Conservation (phyloP, 2,329 filamentous ascomycete species). For the Helotiales sp. region DNA sequence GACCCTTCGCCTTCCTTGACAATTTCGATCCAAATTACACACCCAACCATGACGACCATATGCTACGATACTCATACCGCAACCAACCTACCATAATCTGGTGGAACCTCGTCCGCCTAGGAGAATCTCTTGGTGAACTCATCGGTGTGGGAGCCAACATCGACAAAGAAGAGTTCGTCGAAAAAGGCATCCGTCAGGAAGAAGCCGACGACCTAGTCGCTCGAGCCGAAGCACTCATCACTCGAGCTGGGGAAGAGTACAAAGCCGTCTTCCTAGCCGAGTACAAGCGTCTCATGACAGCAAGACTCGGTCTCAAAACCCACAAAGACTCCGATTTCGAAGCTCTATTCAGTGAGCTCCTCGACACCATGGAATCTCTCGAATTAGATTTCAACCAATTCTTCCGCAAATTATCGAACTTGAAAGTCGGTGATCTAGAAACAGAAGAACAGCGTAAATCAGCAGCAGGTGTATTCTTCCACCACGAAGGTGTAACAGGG, state of each 20-base stretch:
- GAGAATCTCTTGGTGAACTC: constrained; percentile 84
- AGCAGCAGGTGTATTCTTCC: constrained; percentile 76
- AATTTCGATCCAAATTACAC: constrained; percentile 95
- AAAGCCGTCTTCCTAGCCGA: constrained; percentile 84
- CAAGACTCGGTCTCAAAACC: constrained; percentile 72
- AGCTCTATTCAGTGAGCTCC: constrained; percentile 73
- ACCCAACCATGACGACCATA: constrained; percentile 91
- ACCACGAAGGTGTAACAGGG: constrained; percentile 66
- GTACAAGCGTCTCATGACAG: constrained; percentile 83
- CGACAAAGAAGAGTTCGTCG: constrained; percentile 70
- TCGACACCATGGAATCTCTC: constrained; percentile 78
- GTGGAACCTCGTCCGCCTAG: constrained; percentile 95
- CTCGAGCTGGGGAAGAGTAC: constrained; percentile 80
- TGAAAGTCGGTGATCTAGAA: constrained; percentile 63
- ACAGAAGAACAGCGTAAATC: constrained; percentile 63
- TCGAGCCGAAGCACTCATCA: constrained; percentile 82
- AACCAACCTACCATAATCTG: constrained; percentile 96
- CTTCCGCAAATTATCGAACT: constrained; percentile 73
- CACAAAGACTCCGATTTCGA: constrained; percentile 76
- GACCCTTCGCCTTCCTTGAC: constrained; percentile 96
- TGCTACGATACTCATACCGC: constrained; percentile 85
- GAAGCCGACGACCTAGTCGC: constrained; percentile 69
- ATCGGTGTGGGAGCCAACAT: constrained; percentile 74
- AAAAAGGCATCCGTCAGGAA: constrained; percentile 70
- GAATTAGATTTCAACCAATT: constrained; percentile 94